Base-by-base conservation (phyloP, 768 basidiomycete species). In the Crassisporium funariophilum region DNA sequence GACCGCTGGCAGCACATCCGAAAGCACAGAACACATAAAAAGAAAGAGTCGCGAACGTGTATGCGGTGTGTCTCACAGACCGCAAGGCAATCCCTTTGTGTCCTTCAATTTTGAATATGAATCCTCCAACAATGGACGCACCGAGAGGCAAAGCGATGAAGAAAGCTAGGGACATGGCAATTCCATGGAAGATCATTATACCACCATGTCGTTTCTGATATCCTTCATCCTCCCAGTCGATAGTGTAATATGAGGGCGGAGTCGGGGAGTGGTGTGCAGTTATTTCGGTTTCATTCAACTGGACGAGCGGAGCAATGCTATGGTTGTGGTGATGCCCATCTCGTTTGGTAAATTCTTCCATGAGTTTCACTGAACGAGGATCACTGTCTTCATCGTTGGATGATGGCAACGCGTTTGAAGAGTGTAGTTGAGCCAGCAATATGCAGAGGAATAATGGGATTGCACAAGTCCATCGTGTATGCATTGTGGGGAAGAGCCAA, bases 131-230 rank as follows among this genome's bases (percentile, higher is more conserved):
- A 36, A 35, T 35, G 11, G 29, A 58, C 55, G 63, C 82, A 94
- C 93, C 83, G 35, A 84, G 74, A 16, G 94, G 95, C 16, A 97
- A 75, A 10, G 83, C 80, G 11, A 82, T 77, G 58, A 97, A 93
- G 68, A 91, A 95, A 12, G 91, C 92, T 2, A 86, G 62, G 46
- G 67, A 72, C 85, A 93, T 88, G 56, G 81, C 78, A 4, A 84
- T 44, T n/a, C 75, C 81, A 64, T 97, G 95, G 3, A 83, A 61
- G 33, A 77, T 69, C 73, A 95, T 90, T 47, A 93, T 68, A 11
- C 75, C 78, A n/a, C 84, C 82, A 62, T 86, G 78, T 27, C 81
- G 75, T 19, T 68, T 51, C 22, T 71, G 65, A 16, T 65, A 65
- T 7, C 58, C 77, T 5, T 61, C 64, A 39, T 77, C 73, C 25